Conservation (phyloP, 2,329 filamentous ascomycete species). For the Diaporthe helianthi region DNA sequence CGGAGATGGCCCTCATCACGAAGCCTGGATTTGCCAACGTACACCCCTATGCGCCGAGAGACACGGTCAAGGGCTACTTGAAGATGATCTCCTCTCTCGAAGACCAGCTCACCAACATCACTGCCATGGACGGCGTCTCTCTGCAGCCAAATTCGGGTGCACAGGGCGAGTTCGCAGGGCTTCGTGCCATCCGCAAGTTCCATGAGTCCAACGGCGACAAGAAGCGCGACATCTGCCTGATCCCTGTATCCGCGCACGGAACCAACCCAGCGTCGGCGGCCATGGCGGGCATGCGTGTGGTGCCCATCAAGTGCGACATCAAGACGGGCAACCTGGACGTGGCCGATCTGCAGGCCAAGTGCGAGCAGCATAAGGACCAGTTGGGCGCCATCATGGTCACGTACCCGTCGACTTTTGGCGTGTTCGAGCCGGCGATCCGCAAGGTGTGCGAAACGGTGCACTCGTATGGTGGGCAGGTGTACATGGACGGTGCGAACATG, state of each 20-base stretch:
- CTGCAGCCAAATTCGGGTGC: constrained; percentile 96
- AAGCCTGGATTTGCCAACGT: constrained; percentile 78
- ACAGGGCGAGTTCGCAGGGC: constrained; percentile 91
- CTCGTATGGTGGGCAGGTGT: constrained; percentile 87
- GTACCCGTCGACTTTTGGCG: constrained; percentile 93
- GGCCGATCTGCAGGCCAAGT: constrained; percentile 84
- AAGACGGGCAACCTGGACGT: constrained; percentile 90
- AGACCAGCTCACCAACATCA: constrained; percentile 79
- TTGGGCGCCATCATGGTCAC: constrained; percentile 96
- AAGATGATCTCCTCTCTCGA: constrained; percentile 76
- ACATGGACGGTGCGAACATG: constrained; percentile 99
- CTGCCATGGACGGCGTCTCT: constrained; percentile 87
- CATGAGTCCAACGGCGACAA: constrained; percentile 72
- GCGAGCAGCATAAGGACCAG: constrained; percentile 83
- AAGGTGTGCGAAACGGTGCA: constrained; percentile 87
- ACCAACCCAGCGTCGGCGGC: constrained; percentile 95
- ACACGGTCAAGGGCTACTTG: constrained; percentile 72
- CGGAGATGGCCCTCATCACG: constrained; percentile 89
- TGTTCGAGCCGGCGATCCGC: constrained; percentile 91
- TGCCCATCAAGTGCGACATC: constrained; percentile 88
- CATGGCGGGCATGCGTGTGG: constrained; percentile 95
- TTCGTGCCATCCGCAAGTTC: constrained; percentile 87
- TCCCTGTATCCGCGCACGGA: constrained; percentile 93
- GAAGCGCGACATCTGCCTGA: constrained; percentile 89
- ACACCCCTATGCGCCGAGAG: constrained; percentile 77